A percentile compares a stretch with the other conserved stretches of the same genome.
These are phyloP conservation scores for Yarrowia keelungensis DNA, from an alignment of 805 yeast genomes.

Conservation along the genomic window DNA sequence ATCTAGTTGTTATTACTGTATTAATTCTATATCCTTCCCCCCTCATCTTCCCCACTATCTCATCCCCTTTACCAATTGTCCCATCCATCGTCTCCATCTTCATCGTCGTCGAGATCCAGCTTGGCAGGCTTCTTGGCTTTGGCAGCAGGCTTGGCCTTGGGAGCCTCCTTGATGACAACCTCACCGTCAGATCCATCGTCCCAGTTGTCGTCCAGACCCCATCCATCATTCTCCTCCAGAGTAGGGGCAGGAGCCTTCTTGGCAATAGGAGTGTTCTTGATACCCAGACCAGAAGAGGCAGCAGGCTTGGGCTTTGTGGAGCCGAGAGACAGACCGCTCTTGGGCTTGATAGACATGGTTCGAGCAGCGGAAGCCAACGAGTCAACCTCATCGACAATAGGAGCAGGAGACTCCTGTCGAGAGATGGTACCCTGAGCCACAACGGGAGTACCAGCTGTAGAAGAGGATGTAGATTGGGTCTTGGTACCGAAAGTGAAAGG, in stretches of 20 bases:
- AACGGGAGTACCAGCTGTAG: slow-evolving; percentile 17
- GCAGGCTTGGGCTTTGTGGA: slow-evolving; percentile 6
- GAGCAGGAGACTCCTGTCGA: slow-evolving; percentile 29
- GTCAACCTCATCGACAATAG: slow-evolving; percentile 17
- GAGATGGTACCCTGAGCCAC: slow-evolving; percentile 32
- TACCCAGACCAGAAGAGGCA: slow-evolving; percentile 8
- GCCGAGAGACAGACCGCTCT: slow-evolving; percentile 27
- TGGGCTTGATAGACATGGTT: slow-evolving; percentile 33
- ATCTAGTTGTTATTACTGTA: not conserved
- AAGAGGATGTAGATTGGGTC: slow-evolving; percentile 25
- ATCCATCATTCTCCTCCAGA: slow-evolving; percentile 9
- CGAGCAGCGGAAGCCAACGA: slow-evolving; percentile 2
- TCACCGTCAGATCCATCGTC: slow-evolving; percentile 37
- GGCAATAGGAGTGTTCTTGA: not conserved
- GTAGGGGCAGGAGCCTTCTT: slow-evolving; percentile 14
- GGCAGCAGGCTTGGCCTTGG: slow-evolving; percentile 25
- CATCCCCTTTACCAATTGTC: slow-evolving; percentile 21
- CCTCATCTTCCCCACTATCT: not conserved
- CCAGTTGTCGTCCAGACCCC: slow-evolving; percentile 37
- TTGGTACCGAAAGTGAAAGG: slow-evolving; percentile 33
- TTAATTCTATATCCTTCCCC: not conserved
- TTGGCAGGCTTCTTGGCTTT: slow-evolving; percentile 31
- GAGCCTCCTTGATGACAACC: slow-evolving; percentile 30
- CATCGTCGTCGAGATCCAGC: slow-evolving; percentile 39
- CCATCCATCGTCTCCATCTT: slow-evolving; percentile 42